Evolutionary conservation across 1,139 yeast species (phyloP).

Genomic region (Nematodospora anomalae): DNA sequence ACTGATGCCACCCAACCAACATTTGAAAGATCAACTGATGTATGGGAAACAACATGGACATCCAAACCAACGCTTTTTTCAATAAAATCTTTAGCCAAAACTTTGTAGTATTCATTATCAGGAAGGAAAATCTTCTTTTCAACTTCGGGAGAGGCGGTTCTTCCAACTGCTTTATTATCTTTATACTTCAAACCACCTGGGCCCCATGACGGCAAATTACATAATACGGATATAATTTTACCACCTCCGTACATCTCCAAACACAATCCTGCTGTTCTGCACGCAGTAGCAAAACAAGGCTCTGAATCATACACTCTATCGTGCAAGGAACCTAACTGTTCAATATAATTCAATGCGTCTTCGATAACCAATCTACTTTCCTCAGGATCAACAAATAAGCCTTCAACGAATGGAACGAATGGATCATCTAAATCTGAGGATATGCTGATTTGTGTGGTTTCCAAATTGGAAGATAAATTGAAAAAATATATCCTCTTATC

Average conservation of each 20-base stretch:
- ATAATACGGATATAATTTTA: conserved; percentile 68
- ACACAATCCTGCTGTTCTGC: conserved; percentile 68
- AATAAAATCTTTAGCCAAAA: conserved; percentile 59
- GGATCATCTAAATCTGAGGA: conserved; percentile 77
- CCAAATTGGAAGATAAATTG: conserved; percentile 57
- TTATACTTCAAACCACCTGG: conserved; percentile 74
- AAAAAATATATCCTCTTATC: conserved; percentile 75
- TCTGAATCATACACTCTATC: conserved; percentile 54
- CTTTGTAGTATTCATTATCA: conserved; percentile 61
- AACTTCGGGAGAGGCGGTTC: conserved; percentile 47
- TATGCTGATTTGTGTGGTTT: conserved; percentile 63
- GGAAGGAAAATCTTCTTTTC: conserved; percentile 59
- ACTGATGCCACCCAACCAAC: conserved; percentile 63
- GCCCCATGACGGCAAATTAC: conserved; percentile 78
- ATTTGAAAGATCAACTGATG: conserved; percentile 73
- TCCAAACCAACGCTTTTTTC: conserved; percentile 72
- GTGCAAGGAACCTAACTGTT: conserved; percentile 36
- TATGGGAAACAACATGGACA: conserved; percentile 65
- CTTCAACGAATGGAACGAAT: conserved; percentile 76
- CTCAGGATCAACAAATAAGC: conserved; percentile 77
- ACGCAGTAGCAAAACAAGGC: conserved; percentile 79
- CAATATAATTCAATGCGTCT: conserved; percentile 64
- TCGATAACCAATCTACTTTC: conserved; percentile 66
- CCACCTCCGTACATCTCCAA: conserved; percentile 72
- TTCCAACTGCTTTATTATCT: conserved; percentile 37